phyloP scores from a whole-genome alignment of 805 yeast genomes.

The Yamadazyma tumulicola region DNA sequence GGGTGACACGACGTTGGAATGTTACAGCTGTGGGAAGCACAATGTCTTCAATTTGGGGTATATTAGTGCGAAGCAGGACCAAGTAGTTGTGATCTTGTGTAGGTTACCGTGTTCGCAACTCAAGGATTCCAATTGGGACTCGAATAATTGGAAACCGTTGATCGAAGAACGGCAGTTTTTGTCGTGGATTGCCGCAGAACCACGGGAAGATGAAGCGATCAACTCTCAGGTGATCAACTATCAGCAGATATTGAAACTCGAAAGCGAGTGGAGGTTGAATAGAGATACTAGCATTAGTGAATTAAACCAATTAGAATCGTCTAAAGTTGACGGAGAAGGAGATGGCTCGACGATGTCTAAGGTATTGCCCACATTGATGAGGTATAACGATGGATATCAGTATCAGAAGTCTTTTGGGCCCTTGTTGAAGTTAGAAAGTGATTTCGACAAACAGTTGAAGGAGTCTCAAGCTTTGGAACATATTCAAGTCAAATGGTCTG shows the following conservation, averaged over 20 bases:
- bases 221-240: constrained; percentile 54
- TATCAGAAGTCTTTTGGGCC: constrained; percentile 87
- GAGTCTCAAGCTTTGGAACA: constrained; percentile 77
- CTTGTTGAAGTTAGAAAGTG: constrained; percentile 75
- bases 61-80: constrained; percentile 81
- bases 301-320: not conserved
- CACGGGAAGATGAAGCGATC: constrained; percentile 61
- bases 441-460: constrained; percentile 66
- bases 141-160: constrained; percentile 80
- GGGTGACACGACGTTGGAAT: constrained; percentile 85
- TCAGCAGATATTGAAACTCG: constrained; percentile 67
- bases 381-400: constrained; percentile 79
- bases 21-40: constrained; percentile 83
- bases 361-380: constrained; percentile 66
- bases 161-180: constrained; percentile 76
- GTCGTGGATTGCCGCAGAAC: constrained; percentile 76
- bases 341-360: constrained; percentile 29
- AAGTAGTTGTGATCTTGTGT: constrained; percentile 83
- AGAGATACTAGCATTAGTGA: constrained; percentile 68
- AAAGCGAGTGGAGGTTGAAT: constrained; percentile 77
- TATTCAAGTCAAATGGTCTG: constrained; percentile 69
- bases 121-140: constrained; percentile 80
- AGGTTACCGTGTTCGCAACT: constrained; percentile 83
- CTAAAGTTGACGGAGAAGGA: constrained; percentile 22
- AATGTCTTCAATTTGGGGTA: constrained; percentile 82